These are phyloP conservation scores for Metschnikowia anglica DNA, from an alignment of 805 yeast genomes.

Conservation along the genomic window DNA sequence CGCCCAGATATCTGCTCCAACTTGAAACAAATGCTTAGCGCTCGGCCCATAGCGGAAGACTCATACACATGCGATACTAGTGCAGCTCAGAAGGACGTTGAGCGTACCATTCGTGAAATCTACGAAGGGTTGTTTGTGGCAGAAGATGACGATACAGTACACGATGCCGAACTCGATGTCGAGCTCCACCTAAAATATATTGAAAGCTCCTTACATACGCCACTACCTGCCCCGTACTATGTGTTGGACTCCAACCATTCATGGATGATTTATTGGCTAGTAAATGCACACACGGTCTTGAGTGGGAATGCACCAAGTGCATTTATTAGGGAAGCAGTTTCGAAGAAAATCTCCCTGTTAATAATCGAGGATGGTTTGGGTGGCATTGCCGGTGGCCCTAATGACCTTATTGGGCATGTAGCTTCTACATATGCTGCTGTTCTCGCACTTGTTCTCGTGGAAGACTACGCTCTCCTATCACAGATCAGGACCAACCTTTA, in stretches of 20 bases:
- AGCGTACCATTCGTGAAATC: constrained; percentile 27
- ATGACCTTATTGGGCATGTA: constrained; percentile 74
- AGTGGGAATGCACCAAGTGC: constrained; percentile 12
- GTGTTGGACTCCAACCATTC: constrained; percentile 86
- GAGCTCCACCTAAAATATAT: constrained; percentile 47
- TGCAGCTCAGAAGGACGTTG: constrained; percentile 36
- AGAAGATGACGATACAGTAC: constrained; percentile 6
- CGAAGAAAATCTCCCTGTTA: constrained; percentile 27
- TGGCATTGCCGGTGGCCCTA: constrained; percentile 84
- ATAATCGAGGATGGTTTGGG: constrained; percentile 34
- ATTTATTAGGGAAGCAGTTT: constrained; percentile 11
- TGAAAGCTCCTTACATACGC: constrained; percentile 36
- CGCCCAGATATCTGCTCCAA: constrained; percentile 11
- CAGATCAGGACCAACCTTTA: constrained; percentile 43
- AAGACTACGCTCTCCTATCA: constrained; percentile 35
- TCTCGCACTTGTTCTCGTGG: constrained; percentile 55
- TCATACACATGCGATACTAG: constrained; percentile 36
- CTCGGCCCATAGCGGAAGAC: constrained; percentile 17
- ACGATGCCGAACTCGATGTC: constrained; percentile 15
- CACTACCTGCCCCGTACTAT: constrained; percentile 51
- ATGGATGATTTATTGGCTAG: constrained; percentile 87
- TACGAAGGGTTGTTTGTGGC: constrained; percentile 26
- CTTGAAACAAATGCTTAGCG: constrained; percentile 14
- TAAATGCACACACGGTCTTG: constrained; percentile 43
- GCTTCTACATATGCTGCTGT: constrained; percentile 84